These are phyloP conservation scores for Aureobasidium melanogenum DNA, from an alignment of 2,329 filamentous ascomycete genomes.

Conservation along the genomic window DNA sequence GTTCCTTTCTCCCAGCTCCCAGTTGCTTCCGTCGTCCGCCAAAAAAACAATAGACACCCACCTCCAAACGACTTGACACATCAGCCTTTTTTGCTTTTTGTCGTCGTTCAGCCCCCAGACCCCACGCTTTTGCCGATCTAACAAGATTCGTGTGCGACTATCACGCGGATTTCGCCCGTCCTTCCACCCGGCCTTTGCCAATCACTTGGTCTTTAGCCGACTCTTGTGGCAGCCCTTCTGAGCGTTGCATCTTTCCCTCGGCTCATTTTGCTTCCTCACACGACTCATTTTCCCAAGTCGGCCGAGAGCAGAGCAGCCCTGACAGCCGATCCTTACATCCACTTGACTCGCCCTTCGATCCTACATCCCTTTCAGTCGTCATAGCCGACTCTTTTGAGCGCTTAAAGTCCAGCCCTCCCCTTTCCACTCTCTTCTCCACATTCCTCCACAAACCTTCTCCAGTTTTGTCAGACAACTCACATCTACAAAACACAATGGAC, in stretches of 20 bases:
- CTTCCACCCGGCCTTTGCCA: constrained; percentile 5
- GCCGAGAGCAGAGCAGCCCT: constrained; percentile 1
- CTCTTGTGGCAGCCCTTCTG: background rate
- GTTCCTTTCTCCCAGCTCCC: background rate
- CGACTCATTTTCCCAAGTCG: constrained; percentile 7
- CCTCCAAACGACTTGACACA: background rate
- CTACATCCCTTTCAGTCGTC: constrained; percentile 1
- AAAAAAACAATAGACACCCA: background rate
- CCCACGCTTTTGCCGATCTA: background rate
- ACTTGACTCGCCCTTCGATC: background rate
- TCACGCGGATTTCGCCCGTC: constrained; percentile 1
- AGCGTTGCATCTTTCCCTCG: constrained; percentile 1
- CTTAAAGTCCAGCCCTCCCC: constrained; percentile 6
- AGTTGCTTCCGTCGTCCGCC: background rate
- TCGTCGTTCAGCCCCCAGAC: constrained; percentile 7
- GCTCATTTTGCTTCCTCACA: background rate
- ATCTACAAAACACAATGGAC: constrained; percentile 6
- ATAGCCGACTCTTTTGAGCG: background rate
- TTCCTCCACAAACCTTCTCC: constrained; percentile 12
- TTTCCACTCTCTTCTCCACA: constrained; percentile 4
- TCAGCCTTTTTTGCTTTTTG: constrained; percentile 8
- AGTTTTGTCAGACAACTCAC: background rate
- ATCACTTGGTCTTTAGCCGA: background rate
- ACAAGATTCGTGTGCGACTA: background rate
- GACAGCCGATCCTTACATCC: background rate